A percentile compares a stretch with the other conserved stretches of the same genome.
These are phyloP conservation scores for Saturnispora diversa DNA, from an alignment of 805 yeast species.

Conservation along the genomic window DNA sequence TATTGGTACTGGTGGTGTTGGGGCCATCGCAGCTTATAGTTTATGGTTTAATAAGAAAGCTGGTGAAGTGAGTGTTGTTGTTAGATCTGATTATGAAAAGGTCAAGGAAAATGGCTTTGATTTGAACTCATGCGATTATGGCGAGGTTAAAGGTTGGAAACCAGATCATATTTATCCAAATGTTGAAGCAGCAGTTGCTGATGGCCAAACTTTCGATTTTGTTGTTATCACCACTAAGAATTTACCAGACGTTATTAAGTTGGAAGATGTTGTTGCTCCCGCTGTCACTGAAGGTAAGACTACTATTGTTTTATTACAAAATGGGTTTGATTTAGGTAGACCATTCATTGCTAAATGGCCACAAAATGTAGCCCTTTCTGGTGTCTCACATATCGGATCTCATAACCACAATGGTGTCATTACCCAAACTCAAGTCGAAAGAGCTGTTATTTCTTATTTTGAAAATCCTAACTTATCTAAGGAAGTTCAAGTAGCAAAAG, in stretches of 20 bases:
- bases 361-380: constrained; percentile 44
- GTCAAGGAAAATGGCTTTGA: constrained; percentile 45
- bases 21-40: constrained; percentile 63
- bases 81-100: constrained; percentile 45
- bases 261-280: constrained; percentile 43
- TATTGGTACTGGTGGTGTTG: constrained; percentile 82
- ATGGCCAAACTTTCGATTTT: constrained; percentile 39
- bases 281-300: constrained; percentile 41
- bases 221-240: constrained; percentile 53
- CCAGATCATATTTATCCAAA: constrained; percentile 36
- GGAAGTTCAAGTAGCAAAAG: constrained; percentile 30
- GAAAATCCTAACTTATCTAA: constrained; percentile 31
- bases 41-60: constrained; percentile 40
- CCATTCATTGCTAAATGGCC: constrained; percentile 49
- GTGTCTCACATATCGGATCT: constrained; percentile 57
- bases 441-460: constrained; percentile 45
- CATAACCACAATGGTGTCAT: constrained; percentile 37
- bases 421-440: constrained; percentile 41
- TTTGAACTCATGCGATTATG: constrained; percentile 56
- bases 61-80: constrained; percentile 49
- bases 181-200: constrained; percentile 35
- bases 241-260: constrained; percentile 48
- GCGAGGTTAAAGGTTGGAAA: constrained; percentile 45
- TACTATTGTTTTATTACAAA: constrained; percentile 51
- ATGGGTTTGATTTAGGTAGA: constrained; percentile 56